Base-by-base conservation (phyloP, 1,284 basidiomycete species). In the Puccinia hordei region DNA sequence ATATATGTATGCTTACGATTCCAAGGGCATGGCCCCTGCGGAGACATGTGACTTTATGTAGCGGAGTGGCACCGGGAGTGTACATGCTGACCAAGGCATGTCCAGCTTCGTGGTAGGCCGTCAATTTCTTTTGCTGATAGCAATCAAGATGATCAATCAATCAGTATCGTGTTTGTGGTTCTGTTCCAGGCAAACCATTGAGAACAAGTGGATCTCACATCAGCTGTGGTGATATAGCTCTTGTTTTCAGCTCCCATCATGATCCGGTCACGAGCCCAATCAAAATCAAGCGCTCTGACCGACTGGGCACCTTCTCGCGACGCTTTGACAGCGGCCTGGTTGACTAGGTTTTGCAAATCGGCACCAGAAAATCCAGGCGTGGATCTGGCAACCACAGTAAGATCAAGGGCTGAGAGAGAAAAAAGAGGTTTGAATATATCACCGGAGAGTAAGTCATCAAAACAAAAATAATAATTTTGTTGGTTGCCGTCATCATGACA, bases 21-120 rank as follows among this genome's bases (percentile, higher is more conserved):
- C 95, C 95, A 49, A 97, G 89, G 24, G 94, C 92, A 84, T 94
- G 93, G 44, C 95, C 95, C 83, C 95, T 91, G 71, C 94, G 95
- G 82, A 98, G 90, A 86, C 95, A 95, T 24, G 95, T 98, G 35
- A 96, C 95, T 88, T 95, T 97, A 86, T 98, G 95, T 82, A 98
- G 87, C 41, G 95, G 95, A 89, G 94, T 93, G 38, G 94, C 93
- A 77, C 94, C 95, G 81, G 93, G 90, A 0, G 95, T 97, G 85
- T 94, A 94, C 51, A 97, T 87, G 8, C 94, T 93, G 27, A 94
- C 90, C 30, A 98, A 89, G 22, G 95, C 94, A 86, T 97, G 95
- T 12, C 95, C 95, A 82, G 93, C 95, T 89, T 98, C 95, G 86
- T 98, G 95, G 87, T 96, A 97, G 8, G 95, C 95, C 0, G 95